Evolutionary conservation across 331 rosid species (phyloP), one percentile per base, ranked within the genome.

Genomic region (Spiraea crenata): DNA sequence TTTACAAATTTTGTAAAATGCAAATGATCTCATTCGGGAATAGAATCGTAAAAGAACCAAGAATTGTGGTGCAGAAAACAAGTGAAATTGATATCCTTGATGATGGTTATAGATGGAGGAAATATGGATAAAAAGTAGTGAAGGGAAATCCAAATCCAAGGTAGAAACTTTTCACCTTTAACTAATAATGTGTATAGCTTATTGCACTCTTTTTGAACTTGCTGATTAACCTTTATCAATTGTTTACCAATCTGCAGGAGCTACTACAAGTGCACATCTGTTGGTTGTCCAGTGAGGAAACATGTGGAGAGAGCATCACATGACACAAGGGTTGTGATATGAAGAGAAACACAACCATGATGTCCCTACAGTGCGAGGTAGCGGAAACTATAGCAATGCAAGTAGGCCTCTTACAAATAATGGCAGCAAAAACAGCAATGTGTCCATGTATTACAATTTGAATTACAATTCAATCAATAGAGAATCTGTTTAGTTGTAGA

Each of bases 111-210:
- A 83, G 99, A 60, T 95, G 99, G 99, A 91, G 97, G 70, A 95
- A 95, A 77, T 95, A 95, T 72, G 99, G 99, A 70, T 98, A 95
- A 76, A 95, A 95, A 86, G 99, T 95, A 8, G 98, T 95, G n/a
- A 95, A 95, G 70, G 99, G 98, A 81, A 95, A 95, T 67, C 98
- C 99, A 57, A 95, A 95, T 77, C 96, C 99, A 17, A 89, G 99
- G 99, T 95, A 87, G 38, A 19, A 35, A 11, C 69, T 42, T 40
- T 71, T 16, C 42, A 4, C 31, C 31, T 25, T 25, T 25, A 25
- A 25, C 31, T 25, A 25, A 25, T 25, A 14, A n/a, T 63, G 35
- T n/a, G n/a, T 69, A 49, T 57, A 63, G 12, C 62, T 9, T 51
- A 59, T 19, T 13, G 37, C 14, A 7, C 64, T 15, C 62, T 31